Percentiles rank a stretch among this genome's conserved stretches.
Conservation (phyloP, 2,329 filamentous ascomycete genomes). For the Neofusicoccum laricinum region DNA sequence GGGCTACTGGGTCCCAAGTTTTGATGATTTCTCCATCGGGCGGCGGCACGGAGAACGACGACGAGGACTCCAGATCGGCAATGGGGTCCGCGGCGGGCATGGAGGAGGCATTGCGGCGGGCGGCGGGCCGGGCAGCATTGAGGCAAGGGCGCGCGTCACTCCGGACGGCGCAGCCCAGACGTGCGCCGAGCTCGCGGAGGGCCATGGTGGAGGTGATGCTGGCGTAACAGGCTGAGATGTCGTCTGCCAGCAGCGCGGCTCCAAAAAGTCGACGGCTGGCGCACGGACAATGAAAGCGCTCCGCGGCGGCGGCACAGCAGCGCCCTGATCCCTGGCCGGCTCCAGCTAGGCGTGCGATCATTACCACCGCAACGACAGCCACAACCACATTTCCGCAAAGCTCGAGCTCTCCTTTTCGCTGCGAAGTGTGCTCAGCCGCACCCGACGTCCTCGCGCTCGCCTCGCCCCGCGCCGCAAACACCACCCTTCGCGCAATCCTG, state of each 20-base stretch:
- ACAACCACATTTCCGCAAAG: background rate
- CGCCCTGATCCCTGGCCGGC: slow-evolving; percentile 8
- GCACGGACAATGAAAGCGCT: slow-evolving; percentile 3
- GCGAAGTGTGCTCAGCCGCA: background rate
- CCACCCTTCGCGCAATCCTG: background rate
- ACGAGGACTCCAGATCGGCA: slow-evolving; percentile 47
- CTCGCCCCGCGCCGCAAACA: slow-evolving; percentile 6
- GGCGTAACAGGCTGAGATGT: slow-evolving; percentile 18
- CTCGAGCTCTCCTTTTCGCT: slow-evolving; percentile 14
- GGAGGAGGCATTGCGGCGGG: slow-evolving; percentile 48
- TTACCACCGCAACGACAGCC: slow-evolving; percentile 8
- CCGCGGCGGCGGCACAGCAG: too few species aligned
- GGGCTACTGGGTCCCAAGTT: slow-evolving; percentile 49
- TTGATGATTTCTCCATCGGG: slow-evolving; percentile 42
- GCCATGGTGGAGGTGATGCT: slow-evolving; percentile 29
- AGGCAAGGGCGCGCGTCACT: slow-evolving; percentile 26
- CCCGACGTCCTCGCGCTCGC: background rate
- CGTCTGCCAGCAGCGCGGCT: background rate
- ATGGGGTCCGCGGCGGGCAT: slow-evolving; percentile 35
- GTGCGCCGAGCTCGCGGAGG: slow-evolving; percentile 35
- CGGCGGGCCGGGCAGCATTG: slow-evolving; percentile 23
- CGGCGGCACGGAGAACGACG: slow-evolving; percentile 42
- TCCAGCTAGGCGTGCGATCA: background rate
- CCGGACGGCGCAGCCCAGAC: slow-evolving; percentile 27
- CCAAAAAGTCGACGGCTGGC: slow-evolving; percentile 14